Base-by-base conservation (phyloP, 768 basidiomycete species). In the Termitomyces sp. region DNA sequence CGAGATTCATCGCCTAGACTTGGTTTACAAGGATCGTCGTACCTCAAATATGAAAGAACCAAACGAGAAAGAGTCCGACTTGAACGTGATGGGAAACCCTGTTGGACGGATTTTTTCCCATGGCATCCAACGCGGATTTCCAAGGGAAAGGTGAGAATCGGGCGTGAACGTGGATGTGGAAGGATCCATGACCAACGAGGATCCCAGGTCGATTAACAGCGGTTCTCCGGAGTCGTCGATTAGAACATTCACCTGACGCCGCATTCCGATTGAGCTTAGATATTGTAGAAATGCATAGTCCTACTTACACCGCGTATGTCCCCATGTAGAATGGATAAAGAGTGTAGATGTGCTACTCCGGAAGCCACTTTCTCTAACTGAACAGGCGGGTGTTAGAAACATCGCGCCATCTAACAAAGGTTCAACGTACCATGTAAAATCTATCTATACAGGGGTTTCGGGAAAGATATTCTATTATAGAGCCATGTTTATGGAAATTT, bases 41-140 rank as follows among this genome's bases (percentile, higher is more conserved):
- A 60, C 62, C 62, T 63, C 62, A 4, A 63, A 38, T 29, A 53
- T 46, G 1, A 59, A 42, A 16, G 52, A 60, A 25, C 44, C 62
- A 25, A 61, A 63, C 7, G 62, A 60, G 31, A 52, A 63, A 1
- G 46, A 36, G 53, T 63, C 62, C 2, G 58, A 45, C 31, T 51
- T 58, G 22, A 56, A 39, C 4, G 54, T 60, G 5, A 63, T 33
- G 5, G 57, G 56, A 36, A 23, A 58, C 29, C 50, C 51, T 10
- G 38, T 20, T 5, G 42, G 18, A n/a, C n/a, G 18, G 22, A 63
- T 18, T 32, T 49, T 58, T 46, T 63, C 62, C 5, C 18, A 39
- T 3, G 62, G 23, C 11, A 53, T 60, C 60, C 60, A 63, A 12
- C 61, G 51, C 18, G 50, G 45, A 22, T 49, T 60, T 15, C 58